phyloP scores from a whole-genome alignment of 371 early-diverging fungal genomes.

The Mucor velutinosus region DNA sequence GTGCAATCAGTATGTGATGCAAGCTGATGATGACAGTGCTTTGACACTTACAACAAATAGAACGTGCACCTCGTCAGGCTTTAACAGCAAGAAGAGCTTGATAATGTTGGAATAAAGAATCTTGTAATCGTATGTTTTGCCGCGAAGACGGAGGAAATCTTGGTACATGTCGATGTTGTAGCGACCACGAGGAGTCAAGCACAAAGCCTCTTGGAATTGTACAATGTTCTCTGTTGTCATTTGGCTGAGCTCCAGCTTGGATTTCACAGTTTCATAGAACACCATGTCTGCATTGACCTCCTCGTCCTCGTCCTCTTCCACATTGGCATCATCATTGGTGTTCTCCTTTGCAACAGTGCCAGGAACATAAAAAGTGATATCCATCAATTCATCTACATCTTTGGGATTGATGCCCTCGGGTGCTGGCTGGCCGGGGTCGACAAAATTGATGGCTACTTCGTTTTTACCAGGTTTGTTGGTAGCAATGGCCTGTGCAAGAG shows the following conservation, averaged over 20 bases:
- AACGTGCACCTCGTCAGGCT: conserved; percentile 92
- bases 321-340: conserved; percentile 50
- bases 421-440: conserved; percentile 63
- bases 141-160: conserved; percentile 91
- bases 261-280: conserved; percentile 92
- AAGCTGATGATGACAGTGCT: neutral
- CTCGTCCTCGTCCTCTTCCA: conserved; percentile 69
- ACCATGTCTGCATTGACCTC: conserved; percentile 78
- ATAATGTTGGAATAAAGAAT: conserved; percentile 86
- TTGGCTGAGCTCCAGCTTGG: conserved; percentile 86
- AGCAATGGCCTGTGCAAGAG: conserved; percentile 87
- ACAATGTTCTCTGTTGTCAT: conserved; percentile 89
- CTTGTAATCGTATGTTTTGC: conserved; percentile 98
- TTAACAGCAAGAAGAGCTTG: conserved; percentile 86
- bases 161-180: conserved; percentile 95
- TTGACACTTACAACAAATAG: conserved; percentile 73
- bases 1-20: neutral
- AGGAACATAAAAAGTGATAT: conserved; percentile 93
- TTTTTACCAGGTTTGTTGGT: conserved; percentile 86
- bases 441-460: conserved; percentile 93
- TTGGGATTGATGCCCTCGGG: conserved; percentile 56
- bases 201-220: conserved; percentile 86
- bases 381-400: conserved; percentile 83
- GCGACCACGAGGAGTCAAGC: conserved; percentile 94
- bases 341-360: conserved; percentile 73